Base-by-base conservation (phyloP, 495 filamentous ascomycete genomes). In the Neurospora sp. region DNA sequence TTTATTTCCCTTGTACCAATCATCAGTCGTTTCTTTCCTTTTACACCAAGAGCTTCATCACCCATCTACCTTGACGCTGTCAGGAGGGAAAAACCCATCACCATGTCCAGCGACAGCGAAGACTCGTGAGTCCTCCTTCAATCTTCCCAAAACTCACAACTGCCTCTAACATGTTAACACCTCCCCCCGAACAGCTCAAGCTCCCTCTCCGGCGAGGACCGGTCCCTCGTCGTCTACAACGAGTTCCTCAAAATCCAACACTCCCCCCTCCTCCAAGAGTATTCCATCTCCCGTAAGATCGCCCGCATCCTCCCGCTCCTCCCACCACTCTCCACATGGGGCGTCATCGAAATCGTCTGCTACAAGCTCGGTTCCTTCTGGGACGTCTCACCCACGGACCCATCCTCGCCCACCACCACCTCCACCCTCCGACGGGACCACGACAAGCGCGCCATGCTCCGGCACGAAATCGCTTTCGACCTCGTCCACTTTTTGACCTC, bases 271-370 rank as follows among this genome's bases (percentile, higher is more conserved):
- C 44, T 68, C 17, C 70, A 74, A 39, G 70, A 74, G 40, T 69
- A 71, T 40, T 31, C 48, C 35, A 70, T 74, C 17, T 65, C 53
- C 6, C 53, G 53, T 14, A 65, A 65, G 7, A 37, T 65, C 14
- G 53, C 53, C 27, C 69, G 72, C 4, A 69, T 69, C 37, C 61
- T 71, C 3, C 74, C 73, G 40, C 71, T 70, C 17, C 20, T 74
- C 39, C 59, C 73, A 7, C 74, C 72, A 3, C 20, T 14, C 9
- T 74, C 69, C 61, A 27, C 48, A 2, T 74, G 74, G 72, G 72
- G 74, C 41, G 39, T 75, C 42, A 73, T 69, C 9, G 73, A 73
- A 37, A 71, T 75, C 0, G 61, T 75, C 14, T 75, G 74, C 65
- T 61, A 73, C 14, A 68, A 40, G 40, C 42, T 74, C 4, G 74